Conservation (phyloP, 2,329 filamentous ascomycete species). For the Cylindrodendrum hubeiense region DNA sequence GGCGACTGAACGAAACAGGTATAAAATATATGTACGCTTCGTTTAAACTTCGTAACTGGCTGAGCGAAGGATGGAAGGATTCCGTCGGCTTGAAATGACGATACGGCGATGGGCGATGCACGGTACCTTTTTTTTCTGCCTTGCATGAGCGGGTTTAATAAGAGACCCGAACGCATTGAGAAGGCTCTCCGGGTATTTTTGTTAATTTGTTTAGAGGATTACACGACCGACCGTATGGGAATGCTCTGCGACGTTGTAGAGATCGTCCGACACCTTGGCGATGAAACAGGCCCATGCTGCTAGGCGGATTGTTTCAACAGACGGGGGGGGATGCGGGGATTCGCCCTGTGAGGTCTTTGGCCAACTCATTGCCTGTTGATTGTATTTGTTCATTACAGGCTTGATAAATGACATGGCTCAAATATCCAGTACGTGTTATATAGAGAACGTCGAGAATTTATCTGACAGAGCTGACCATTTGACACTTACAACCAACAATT, state of each 20-base stretch:
- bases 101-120: neutral
- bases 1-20: neutral
- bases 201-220: neutral
- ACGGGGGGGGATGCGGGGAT: slow-evolving; percentile 9
- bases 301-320: slow-evolving; percentile 9
- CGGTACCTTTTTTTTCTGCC: neutral
- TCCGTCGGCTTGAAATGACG: neutral
- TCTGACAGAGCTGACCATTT: neutral
- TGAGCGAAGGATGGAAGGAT: neutral
- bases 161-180: too few relatives aligned
- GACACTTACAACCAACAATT: neutral
- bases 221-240: neutral
- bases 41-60: neutral
- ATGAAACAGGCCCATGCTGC: neutral
- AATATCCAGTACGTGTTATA: neutral
- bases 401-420: neutral
- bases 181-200: neutral
- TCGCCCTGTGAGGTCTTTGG: neutral
- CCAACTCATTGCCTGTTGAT: neutral
- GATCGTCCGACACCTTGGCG: slow-evolving; percentile 14
- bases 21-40: neutral
- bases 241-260: slow-evolving; percentile 1
- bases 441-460: neutral
- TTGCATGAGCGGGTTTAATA: neutral
- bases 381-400: too few relatives aligned